A percentile compares a stretch with the other conserved stretches of the same genome.
phyloP scores from a whole-genome alignment of 2,329 filamentous ascomycete species.

The Curvularia verruculosa region DNA sequence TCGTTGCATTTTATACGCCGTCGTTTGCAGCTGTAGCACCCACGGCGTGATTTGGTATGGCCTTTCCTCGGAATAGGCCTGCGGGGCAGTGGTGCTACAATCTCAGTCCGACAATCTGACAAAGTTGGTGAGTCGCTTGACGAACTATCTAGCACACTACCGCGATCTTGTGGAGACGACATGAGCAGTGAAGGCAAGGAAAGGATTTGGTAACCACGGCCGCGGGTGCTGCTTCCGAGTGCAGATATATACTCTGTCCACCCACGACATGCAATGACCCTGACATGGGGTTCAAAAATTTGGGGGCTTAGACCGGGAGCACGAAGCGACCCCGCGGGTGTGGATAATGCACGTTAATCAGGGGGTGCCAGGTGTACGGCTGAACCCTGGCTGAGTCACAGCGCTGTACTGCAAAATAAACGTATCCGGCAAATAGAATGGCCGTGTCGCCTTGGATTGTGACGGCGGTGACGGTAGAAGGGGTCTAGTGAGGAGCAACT shows the following conservation, averaged over 20 bases:
- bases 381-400: constrained; percentile 38
- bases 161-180: constrained; percentile 30
- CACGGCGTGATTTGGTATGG: constrained; percentile 69
- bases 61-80: constrained; percentile 58
- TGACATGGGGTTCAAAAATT: constrained; percentile 7
- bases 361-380: constrained; percentile 35
- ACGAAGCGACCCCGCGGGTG: constrained; percentile 30
- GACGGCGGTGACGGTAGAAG: constrained; percentile 16
- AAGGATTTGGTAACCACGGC: constrained; percentile 21
- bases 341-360: constrained; percentile 28
- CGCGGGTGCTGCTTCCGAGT: constrained; percentile 25
- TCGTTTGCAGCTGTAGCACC: constrained; percentile 71
- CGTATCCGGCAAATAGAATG: constrained; percentile 29
- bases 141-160: constrained; percentile 31
- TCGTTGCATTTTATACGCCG: constrained; percentile 74
- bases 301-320: constrained; percentile 12
- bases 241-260: constrained; percentile 38
- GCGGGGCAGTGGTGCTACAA: constrained; percentile 34
- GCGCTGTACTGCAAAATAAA: constrained; percentile 30
- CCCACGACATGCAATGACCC: constrained; percentile 22
- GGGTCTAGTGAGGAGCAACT: constrained; percentile 21
- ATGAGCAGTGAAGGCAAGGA: constrained; percentile 24
- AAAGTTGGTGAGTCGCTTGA: constrained; percentile 42
- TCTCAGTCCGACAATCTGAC: constrained; percentile 28
- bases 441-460: constrained; percentile 11